Base-by-base conservation (phyloP, 257 asterid species). In the Ajuga chamaepitys region DNA sequence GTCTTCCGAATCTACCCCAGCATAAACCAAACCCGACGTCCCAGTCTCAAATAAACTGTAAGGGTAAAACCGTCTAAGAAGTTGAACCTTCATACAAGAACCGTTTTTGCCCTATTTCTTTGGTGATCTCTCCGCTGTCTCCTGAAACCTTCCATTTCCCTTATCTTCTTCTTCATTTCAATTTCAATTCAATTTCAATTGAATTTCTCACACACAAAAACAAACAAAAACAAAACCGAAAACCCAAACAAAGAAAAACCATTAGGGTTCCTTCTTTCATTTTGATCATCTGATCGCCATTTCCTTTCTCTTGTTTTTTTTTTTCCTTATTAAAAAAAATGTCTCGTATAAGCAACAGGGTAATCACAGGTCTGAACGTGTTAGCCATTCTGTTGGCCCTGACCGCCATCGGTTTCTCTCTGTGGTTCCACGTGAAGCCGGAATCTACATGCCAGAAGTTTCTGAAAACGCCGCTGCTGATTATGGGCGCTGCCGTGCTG, bases 321-420 rank as follows among this genome's bases (percentile, higher is more conserved):
- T 18, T 17, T 17, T 24, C 67, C 21, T 41, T 3, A n/a, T 4
- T 11, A 16, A 16, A 7, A 28, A 57, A 24, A 57, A 77, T 75
- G 78, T 58, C 56, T 52, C 78, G 78, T 13, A 17, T 75, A 30
- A 88, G 93, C 86, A 88, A 84, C 34, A 72, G 74, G 26, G 14
- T 91, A 24, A 74, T 86, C 47, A 44, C 71, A 0, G 52, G 66
- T 0, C 67, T 86, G 0, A 84, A 88, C 70, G 45, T 80, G 2
- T 5, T 81, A 4, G 77, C 82, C 7, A 51, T 91, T 0, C 3
- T 65, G 10, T 3, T 81, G 3, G 77, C 93, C 0, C 9, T 84
- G 2, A 22, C 59, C 4, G 92, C 84, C 26, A 45, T 90, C 7
- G 87, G 81, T 0, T 48, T 62, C 30, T 77, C 95, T 1, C 4